These are phyloP conservation scores for Myrica gale DNA, from an alignment of 306 rosid genomes.

Conservation along the genomic window DNA sequence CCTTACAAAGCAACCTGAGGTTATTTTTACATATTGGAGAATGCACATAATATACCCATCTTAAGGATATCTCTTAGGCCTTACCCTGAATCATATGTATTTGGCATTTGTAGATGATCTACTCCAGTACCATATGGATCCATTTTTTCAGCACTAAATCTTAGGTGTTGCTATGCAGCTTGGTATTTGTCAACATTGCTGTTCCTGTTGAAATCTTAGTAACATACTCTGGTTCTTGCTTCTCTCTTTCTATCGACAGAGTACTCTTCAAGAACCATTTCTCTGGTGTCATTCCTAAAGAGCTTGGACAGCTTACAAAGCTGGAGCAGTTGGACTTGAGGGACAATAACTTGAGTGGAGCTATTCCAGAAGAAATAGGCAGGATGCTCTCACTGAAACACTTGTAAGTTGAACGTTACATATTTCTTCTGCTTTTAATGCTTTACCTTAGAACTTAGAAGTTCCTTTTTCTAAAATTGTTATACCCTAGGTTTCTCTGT, in stretches of 20 bases:
- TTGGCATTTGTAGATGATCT: not conserved
- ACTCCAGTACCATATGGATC: not conserved
- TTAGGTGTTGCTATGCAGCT: not conserved
- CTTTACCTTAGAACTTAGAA: not conserved
- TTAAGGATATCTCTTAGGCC: not conserved
- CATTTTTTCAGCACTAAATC: not conserved
- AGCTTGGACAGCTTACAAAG: conserved; percentile 56
- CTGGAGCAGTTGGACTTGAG: conserved; percentile 80
- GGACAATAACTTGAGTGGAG: conserved; percentile 67
- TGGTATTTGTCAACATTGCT: not conserved
- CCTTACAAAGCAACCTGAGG: not conserved
- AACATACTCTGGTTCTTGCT: conserved; percentile 9
- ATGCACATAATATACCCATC: not conserved
- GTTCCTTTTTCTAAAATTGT: conserved; percentile 27
- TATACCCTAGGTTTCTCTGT: conserved; percentile 53
- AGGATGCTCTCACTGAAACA: conserved; percentile 50
- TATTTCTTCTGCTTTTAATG: conserved; percentile 13
- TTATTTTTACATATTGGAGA: not conserved
- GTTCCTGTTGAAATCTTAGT: conserved; percentile 12
- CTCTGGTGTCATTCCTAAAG: conserved; percentile 76
- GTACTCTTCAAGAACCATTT: conserved; percentile 64
- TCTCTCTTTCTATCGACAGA: conserved; percentile 45
- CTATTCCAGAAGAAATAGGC: conserved; percentile 60
- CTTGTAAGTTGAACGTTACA: conserved; percentile 57
- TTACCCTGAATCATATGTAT: not conserved